Evolutionary conservation across 2,329 filamentous ascomycete genomes (phyloP).

Genomic region (Epichloe gansuensis): DNA sequence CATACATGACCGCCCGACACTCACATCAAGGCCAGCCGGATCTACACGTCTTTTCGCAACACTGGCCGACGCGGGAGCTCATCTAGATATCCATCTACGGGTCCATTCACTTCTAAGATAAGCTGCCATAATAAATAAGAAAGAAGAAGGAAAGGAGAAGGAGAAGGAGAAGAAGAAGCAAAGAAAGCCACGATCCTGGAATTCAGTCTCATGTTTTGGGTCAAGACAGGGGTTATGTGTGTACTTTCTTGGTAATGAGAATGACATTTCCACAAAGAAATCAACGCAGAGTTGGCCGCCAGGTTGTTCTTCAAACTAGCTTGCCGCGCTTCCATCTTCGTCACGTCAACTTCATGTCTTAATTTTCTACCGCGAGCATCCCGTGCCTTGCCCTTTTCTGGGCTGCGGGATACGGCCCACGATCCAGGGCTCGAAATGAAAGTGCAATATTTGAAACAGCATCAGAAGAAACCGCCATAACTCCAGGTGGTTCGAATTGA

Average conservation of each 20-base stretch:
- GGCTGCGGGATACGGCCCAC: background rate
- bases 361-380: background rate
- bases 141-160: background rate
- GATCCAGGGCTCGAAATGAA: background rate
- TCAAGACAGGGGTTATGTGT: background rate
- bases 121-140: background rate
- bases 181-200: background rate
- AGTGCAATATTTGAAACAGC: background rate
- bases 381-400: too few relatives aligned
- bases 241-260: background rate
- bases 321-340: background rate
- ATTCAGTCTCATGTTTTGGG: background rate
- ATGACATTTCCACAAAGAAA: background rate
- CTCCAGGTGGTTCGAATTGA: background rate
- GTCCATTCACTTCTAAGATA: constrained; percentile 1
- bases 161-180: background rate
- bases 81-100: constrained; percentile 3
- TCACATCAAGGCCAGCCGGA: background rate
- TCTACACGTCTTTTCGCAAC: constrained; percentile 1
- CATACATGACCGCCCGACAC: background rate
- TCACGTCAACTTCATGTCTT: background rate
- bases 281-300: background rate
- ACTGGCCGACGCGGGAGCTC: background rate
- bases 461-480: background rate
- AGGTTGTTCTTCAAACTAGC: background rate